phyloP scores from a whole-genome alignment of 352 stramenopile genomes.

The Hyphochytrium catenoides region DNA sequence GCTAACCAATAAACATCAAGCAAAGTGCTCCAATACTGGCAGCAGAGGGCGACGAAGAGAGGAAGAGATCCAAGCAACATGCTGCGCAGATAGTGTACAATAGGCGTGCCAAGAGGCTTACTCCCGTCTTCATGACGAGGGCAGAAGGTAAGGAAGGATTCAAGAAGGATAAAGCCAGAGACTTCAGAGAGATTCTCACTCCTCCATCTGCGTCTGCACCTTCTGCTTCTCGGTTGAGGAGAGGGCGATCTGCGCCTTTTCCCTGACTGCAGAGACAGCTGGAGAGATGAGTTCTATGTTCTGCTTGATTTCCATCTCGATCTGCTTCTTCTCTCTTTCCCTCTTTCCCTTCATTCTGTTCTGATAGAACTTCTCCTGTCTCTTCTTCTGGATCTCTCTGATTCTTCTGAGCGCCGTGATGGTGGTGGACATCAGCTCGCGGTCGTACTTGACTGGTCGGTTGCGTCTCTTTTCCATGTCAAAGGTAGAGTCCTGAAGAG shows the following conservation, averaged over 20 bases:
- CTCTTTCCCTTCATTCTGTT: constrained; percentile 81
- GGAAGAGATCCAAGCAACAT: too few relatives aligned
- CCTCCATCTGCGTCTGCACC: too few relatives aligned
- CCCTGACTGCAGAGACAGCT: constrained; percentile 29
- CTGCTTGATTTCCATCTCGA: constrained; percentile 49
- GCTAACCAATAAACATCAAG: too few relatives aligned
- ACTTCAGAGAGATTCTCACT: too few relatives aligned
- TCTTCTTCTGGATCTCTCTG: constrained; percentile 84
- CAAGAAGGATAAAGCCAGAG: too few relatives aligned
- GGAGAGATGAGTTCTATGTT: constrained; percentile 61
- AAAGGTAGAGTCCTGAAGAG: constrained; percentile 85
- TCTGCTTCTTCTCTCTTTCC: constrained; percentile 39
- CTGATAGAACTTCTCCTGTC: constrained; percentile 91
- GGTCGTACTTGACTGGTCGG: constrained; percentile 96
- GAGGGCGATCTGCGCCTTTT: constrained; percentile 41
- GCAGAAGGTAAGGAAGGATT: too few relatives aligned
- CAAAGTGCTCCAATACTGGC: too few relatives aligned
- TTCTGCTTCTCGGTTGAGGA: too few relatives aligned
- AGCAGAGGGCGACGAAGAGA: too few relatives aligned
- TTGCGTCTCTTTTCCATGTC: constrained; percentile 99
- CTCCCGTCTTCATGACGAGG: too few relatives aligned
- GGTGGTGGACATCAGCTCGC: constrained; percentile 93
- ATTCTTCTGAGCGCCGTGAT: constrained; percentile 95
- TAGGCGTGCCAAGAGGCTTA: too few relatives aligned
- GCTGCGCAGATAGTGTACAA: too few relatives aligned